Evolutionary conservation across 2,329 filamentous ascomycete species (phyloP).

Genomic region (Ophiostoma piceae): DNA sequence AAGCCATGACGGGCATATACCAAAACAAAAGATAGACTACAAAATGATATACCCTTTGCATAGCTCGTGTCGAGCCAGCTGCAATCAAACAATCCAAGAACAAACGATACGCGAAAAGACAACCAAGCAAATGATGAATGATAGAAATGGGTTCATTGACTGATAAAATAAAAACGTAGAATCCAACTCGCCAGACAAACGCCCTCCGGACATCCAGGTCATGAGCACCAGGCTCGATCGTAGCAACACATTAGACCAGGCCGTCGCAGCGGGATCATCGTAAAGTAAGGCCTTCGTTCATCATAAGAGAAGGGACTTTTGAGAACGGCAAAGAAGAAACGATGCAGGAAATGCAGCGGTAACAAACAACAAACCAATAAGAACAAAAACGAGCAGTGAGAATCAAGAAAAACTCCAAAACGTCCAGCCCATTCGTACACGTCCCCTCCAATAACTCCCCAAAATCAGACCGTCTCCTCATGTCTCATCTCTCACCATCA

Average conservation of each 20-base stretch:
- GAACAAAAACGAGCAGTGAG: constrained; percentile 19
- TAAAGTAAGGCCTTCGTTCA: constrained; percentile 21
- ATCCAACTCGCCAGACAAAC: constrained; percentile 22
- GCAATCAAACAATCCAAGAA: not conserved
- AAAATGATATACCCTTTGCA: constrained; percentile 15
- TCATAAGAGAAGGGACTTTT: constrained; percentile 13
- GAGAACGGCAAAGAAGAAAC: constrained; percentile 13
- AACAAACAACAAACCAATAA: constrained; percentile 25
- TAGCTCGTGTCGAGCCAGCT: not conserved
- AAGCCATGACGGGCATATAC: not conserved
- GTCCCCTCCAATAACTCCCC: constrained; percentile 1
- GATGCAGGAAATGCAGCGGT: constrained; percentile 23
- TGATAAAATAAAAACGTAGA: constrained; percentile 23
- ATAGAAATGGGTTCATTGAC: constrained; percentile 13
- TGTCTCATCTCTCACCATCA: constrained; percentile 13
- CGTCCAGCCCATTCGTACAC: constrained; percentile 11
- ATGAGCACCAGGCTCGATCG: constrained; percentile 25
- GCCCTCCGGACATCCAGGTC: constrained; percentile 15
- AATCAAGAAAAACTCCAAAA: constrained; percentile 24
- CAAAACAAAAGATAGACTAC: not conserved
- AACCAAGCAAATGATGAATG: not conserved
- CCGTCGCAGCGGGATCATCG: constrained; percentile 3
- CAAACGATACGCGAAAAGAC: not conserved
- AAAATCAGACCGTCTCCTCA: constrained; percentile 13
- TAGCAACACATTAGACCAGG: constrained; percentile 19